Percentiles rank a stretch among this genome's conserved stretches.
These are phyloP conservation scores for Aphanomyces euteiches DNA, from an alignment of 352 stramenopile species.

Conservation along the genomic window DNA sequence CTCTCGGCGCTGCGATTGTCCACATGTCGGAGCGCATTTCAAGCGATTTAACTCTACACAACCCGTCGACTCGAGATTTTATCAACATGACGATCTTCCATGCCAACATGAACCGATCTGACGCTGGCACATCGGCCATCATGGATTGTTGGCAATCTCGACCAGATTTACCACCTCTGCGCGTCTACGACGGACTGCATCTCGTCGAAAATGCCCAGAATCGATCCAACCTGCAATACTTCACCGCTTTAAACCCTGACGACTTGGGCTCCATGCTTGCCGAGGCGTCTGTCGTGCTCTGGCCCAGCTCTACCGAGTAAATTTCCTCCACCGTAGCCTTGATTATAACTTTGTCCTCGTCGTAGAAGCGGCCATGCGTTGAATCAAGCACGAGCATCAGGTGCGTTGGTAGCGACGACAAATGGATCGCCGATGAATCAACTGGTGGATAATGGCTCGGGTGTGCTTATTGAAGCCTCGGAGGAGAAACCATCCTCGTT, in stretches of 20 bases:
- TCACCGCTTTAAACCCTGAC: neutral
- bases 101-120: slow-evolving; percentile 26
- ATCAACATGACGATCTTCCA: slow-evolving; percentile 1
- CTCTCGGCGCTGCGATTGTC: slow-evolving; percentile 41
- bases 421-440: slow-evolving; percentile 82
- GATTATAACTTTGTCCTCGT: too few relatives aligned
- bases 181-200: slow-evolving; percentile 44
- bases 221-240: neutral
- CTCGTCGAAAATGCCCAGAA: slow-evolving; percentile 37
- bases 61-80: slow-evolving; percentile 24
- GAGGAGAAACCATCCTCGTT: too few relatives aligned
- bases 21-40: slow-evolving; percentile 48
- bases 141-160: slow-evolving; percentile 41
- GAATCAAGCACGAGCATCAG: slow-evolving; percentile 73
- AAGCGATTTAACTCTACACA: slow-evolving; percentile 39
- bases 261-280: neutral
- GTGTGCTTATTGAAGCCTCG: slow-evolving; percentile 50
- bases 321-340: slow-evolving; percentile 32
- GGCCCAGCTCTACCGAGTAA: slow-evolving; percentile 43
- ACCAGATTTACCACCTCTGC: slow-evolving; percentile 38
- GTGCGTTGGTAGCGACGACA: slow-evolving; percentile 65
- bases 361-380: slow-evolving; percentile 55
- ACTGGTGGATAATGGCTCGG: slow-evolving; percentile 63
- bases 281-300: neutral
- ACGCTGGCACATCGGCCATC: slow-evolving; percentile 40